These are phyloP conservation scores for Hemileccinum impolitum DNA, from an alignment of 768 basidiomycete genomes.

Conservation along the genomic window DNA sequence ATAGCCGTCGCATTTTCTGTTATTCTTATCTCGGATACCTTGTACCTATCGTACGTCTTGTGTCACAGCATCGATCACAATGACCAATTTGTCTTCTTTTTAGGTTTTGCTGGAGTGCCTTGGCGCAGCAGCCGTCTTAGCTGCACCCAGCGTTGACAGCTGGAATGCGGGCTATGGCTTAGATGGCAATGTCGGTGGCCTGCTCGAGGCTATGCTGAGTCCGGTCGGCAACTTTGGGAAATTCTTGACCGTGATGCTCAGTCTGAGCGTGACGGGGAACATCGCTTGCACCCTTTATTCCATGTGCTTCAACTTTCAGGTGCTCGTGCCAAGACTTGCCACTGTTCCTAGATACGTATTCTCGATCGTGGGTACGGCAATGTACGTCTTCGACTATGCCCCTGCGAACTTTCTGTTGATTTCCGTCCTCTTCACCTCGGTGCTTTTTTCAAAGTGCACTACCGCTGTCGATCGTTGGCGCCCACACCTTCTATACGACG, in stretches of 20 bases:
- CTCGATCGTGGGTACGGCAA: conserved; percentile 58
- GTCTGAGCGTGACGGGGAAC: conserved; percentile 76
- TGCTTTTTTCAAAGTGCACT: conserved; percentile 42
- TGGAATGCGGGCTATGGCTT: conserved; percentile 55
- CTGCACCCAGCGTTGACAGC: conserved; percentile 49
- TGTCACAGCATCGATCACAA: conserved; percentile 8
- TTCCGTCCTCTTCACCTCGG: too few species aligned
- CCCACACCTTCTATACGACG: conserved; percentile 58
- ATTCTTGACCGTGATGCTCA: conserved; percentile 67
- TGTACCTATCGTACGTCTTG: conserved; percentile 50
- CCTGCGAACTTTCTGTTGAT: conserved; percentile 4
- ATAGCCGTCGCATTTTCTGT: conserved; percentile 56
- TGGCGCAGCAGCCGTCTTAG: conserved; percentile 64
- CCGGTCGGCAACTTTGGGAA: conserved; percentile 68
- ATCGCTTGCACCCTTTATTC: conserved; percentile 84
- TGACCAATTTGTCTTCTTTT: background rate
- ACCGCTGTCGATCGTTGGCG: conserved; percentile 69
- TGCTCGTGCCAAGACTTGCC: conserved; percentile 56
- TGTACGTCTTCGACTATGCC: conserved; percentile 42
- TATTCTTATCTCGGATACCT: conserved; percentile 67
- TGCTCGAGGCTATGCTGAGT: conserved; percentile 57
- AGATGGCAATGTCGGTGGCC: conserved; percentile 59
- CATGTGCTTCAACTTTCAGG: conserved; percentile 69
- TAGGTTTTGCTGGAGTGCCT: conserved; percentile 48
- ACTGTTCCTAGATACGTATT: conserved; percentile 69